phyloP scores from a whole-genome alignment of 768 basidiomycete genomes.

The Nevesoporus exiguus region DNA sequence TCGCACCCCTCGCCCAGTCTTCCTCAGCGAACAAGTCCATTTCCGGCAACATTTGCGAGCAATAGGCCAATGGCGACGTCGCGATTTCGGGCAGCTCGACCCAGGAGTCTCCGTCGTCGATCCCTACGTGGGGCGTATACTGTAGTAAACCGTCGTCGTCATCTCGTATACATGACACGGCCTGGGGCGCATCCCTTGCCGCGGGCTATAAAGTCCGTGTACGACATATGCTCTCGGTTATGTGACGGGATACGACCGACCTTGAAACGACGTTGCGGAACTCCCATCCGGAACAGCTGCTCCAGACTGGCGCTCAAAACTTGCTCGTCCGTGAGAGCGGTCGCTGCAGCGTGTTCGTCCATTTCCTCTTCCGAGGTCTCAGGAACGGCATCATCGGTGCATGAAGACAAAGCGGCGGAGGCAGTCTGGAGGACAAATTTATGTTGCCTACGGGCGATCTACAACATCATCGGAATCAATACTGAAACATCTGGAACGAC shows the following conservation, averaged over 20 bases:
- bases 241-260: constrained; percentile 29
- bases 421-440: constrained; percentile 27
- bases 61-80: constrained; percentile 5
- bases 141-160: constrained; percentile 26
- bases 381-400: constrained; percentile 2
- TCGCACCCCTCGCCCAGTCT: constrained; percentile 13
- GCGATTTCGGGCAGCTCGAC: constrained; percentile 12
- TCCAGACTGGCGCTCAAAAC: constrained; percentile 43
- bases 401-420: constrained; percentile 27
- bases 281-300: constrained; percentile 39
- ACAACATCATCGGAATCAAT: constrained; percentile 14
- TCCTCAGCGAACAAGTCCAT: constrained; percentile 17
- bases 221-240: constrained; percentile 1
- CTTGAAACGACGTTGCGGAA: constrained; percentile 46
- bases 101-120: constrained; percentile 12
- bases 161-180: constrained; percentile 6
- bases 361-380: constrained; percentile 14
- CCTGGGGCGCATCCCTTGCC: constrained; percentile 1
- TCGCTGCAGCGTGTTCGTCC: constrained; percentile 1
- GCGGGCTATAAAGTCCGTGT: constrained; percentile 17
- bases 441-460: constrained; percentile 26
- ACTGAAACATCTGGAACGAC: background rate
- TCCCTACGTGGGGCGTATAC: constrained; percentile 2
- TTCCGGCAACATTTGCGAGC: constrained; percentile 3
- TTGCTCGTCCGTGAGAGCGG: constrained; percentile 33